Conservation (phyloP, 2,329 filamentous ascomycete genomes). For the Diplocarpon rosae region DNA sequence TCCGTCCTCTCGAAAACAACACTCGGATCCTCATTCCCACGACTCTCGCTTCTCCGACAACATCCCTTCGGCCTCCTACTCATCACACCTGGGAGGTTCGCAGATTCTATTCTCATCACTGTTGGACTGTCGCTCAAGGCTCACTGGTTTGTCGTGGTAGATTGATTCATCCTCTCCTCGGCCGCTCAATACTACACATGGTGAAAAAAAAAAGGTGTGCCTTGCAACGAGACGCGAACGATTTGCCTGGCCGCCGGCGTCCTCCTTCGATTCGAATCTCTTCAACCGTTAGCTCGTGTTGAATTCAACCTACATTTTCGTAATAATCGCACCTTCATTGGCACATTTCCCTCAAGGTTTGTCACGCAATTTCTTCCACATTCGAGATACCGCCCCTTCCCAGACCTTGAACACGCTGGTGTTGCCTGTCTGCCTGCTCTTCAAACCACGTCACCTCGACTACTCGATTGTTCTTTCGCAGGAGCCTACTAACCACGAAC, state of each 20-base stretch:
- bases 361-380: conserved; percentile 15
- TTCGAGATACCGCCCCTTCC: conserved; percentile 7
- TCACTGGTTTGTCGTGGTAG: no score
- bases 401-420: conserved; percentile 10
- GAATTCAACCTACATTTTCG: conserved; percentile 22
- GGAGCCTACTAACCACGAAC: not conserved
- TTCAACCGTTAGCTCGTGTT: conserved; percentile 31
- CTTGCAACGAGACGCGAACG: no score
- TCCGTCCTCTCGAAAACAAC: no score
- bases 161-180: no score
- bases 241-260: conserved; percentile 43
- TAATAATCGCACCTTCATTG: conserved; percentile 25
- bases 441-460: conserved; percentile 12
- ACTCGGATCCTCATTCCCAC: no score
- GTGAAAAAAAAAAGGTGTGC: no score
- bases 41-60: no score
- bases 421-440: conserved; percentile 1
- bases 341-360: conserved; percentile 21
- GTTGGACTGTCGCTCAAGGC: no score
- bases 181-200: no score
- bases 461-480: not conserved
- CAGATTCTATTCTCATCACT: no score
- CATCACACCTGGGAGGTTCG: no score
- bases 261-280: conserved; percentile 33
- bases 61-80: no score